A percentile compares a stretch with the other conserved stretches of the same genome.
These are phyloP conservation scores for Plantago coronopus DNA, from an alignment of 305 asterid genomes.

Conservation along the genomic window DNA sequence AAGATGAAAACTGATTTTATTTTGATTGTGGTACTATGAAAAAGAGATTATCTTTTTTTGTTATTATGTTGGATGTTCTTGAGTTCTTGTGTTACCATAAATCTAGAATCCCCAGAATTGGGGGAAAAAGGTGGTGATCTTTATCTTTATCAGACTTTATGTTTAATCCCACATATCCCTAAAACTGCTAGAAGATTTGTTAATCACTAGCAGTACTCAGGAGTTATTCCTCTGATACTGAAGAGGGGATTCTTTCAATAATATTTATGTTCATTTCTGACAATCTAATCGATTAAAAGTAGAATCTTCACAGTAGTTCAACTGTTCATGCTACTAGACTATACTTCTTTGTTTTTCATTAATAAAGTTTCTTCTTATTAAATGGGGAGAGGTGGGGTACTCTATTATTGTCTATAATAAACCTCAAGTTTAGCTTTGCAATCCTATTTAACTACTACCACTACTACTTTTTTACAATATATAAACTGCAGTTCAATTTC, in stretches of 20 bases:
- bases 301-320: conserved; percentile 49
- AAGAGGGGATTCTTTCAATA: conserved; percentile 41
- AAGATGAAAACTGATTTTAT: too few species aligned
- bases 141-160: too few species aligned
- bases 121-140: conserved; percentile 26
- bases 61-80: too few species aligned
- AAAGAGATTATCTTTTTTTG: too few species aligned
- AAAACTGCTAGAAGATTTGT: conserved; percentile 9
- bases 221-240: conserved; percentile 18
- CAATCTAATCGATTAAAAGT: conserved; percentile 29
- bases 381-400: conserved; percentile 22
- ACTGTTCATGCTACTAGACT: conserved; percentile 5
- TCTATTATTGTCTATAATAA: conserved; percentile 25
- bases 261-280: conserved; percentile 33
- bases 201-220: too few species aligned
- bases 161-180: neutral
- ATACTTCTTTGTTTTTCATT: neutral
- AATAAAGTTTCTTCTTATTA: neutral
- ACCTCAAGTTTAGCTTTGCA: conserved; percentile 26
- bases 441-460: conserved; percentile 29
- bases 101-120: conserved; percentile 32
- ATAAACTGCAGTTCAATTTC: conserved; percentile 45
- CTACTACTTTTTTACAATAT: conserved; percentile 42
- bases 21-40: too few species aligned
- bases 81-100: neutral